Conservation (phyloP, 345 rosid genomes). For the Sonneratia caseolaris region DNA sequence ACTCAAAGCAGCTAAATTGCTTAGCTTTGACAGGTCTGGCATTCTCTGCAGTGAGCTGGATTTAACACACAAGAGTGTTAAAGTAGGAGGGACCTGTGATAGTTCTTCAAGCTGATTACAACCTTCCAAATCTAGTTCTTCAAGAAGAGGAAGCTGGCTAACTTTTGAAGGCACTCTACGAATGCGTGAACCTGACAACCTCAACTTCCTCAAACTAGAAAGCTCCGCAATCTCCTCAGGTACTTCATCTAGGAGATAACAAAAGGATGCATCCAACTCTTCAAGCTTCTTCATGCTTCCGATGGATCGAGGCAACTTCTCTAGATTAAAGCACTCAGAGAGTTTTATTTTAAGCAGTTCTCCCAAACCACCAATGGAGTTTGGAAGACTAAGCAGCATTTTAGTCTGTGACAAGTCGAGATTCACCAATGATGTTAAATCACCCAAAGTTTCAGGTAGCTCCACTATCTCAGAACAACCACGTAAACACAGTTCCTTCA, state of each 20-base stretch:
- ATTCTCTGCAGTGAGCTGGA: not conserved
- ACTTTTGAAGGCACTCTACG: not conserved
- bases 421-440: not conserved
- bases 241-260: not conserved
- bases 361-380: not conserved
- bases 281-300: not conserved
- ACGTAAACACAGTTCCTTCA: not conserved
- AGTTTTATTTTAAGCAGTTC: not conserved
- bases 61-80: not conserved
- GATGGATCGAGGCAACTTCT: not conserved
- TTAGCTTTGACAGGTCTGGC: not conserved
- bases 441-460: not conserved
- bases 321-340: not conserved
- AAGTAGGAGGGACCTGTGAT: slow-evolving; percentile 1
- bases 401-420: not conserved
- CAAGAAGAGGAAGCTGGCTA: not conserved
- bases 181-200: not conserved
- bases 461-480: not conserved
- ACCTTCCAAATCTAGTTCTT: not conserved
- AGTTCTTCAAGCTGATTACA: slow-evolving; percentile 2
- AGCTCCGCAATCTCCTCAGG: not conserved
- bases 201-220: not conserved
- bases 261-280: not conserved
- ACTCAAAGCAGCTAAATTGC: not conserved
- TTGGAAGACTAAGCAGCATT: not conserved